phyloP scores from a whole-genome alignment of 139 green algal species.

The Chlamydomonas eustigma region DNA sequence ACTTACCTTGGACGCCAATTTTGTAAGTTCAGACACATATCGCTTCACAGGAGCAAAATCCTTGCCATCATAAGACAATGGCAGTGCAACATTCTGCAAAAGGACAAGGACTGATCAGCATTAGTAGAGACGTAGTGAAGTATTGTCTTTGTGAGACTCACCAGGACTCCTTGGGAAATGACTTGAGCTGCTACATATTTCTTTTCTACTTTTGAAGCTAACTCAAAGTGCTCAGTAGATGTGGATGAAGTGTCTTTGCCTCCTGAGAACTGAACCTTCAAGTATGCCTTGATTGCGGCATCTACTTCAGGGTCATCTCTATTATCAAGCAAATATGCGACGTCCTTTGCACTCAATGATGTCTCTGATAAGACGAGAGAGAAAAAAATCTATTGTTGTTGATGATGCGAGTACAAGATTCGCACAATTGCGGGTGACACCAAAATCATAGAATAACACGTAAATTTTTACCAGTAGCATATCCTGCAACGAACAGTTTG shows the following conservation, averaged over 20 bases:
- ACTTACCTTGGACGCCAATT: slow-evolving; percentile 39
- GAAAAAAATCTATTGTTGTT: neutral
- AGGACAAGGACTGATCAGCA: neutral
- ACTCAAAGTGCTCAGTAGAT: slow-evolving; percentile 26
- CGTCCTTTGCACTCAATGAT: slow-evolving; percentile 32
- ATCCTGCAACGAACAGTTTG: neutral
- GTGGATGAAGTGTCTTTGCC: slow-evolving; percentile 15
- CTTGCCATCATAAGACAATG: slow-evolving; percentile 25
- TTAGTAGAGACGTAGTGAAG: too few relatives aligned
- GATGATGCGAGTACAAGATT: too few relatives aligned
- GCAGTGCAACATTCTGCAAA: slow-evolving; percentile 40
- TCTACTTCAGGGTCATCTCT: slow-evolving; percentile 33
- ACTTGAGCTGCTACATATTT: slow-evolving; percentile 56
- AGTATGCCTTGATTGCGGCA: slow-evolving; percentile 30
- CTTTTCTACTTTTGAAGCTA: slow-evolving; percentile 44
- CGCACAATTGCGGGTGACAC: too few relatives aligned
- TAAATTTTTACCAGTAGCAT: neutral
- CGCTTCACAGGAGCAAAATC: slow-evolving; percentile 44
- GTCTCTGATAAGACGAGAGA: neutral
- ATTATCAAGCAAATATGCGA: slow-evolving; percentile 32
- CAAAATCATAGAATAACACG: slow-evolving; percentile 8
- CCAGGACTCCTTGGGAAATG: slow-evolving; percentile 49
- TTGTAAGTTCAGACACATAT: slow-evolving; percentile 44
- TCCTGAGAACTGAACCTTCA: slow-evolving; percentile 18
- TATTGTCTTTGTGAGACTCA: slow-evolving; percentile 13